Evolutionary conservation across 1,284 basidiomycete species (phyloP), one percentile per base, ranked within the genome.

Genomic region (Pseudozyma sp.): DNA sequence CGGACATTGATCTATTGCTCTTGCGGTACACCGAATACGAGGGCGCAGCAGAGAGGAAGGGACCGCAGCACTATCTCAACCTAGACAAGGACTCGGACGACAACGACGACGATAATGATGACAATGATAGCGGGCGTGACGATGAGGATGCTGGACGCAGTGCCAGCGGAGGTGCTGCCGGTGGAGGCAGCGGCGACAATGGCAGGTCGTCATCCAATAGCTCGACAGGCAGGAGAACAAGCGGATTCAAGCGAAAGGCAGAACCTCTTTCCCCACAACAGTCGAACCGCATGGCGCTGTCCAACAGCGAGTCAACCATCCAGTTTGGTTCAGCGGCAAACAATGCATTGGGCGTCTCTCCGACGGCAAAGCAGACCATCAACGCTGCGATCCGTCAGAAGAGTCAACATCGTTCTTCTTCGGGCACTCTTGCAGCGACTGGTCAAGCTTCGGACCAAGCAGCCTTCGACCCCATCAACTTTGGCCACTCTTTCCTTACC

Each of bases 11-110:
- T 42, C 54, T 77, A 16, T 61, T 79, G 6, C 65, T 82, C 5
- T 51, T 78, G 48, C 70, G 80, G 0, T 82, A 82, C 50, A 75
- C 80, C 18, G 77, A 82, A 31, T 69, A 76, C 43, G 65, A 76
- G 1, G 69, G 74, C 13, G 53, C 61, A 10, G 69, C 70, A 10
- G 74, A 76, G 50, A 49, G 59, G 16, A 76, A 76, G 47, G 74
- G 74, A 1, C 74, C 74, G 0, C 74, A 72, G 35, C 61, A 76
- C 43, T 76, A 72, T 47, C 35, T 62, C 35, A 59, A 71, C 39
- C 45, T 65, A 14, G 74, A 72, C 65, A 72, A 72, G 49, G 69
- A 71, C 35, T 68, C 65, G 31, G 70, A 69, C 21, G 74, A 69
- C 57, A 63, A 72, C 12, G 60, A 76, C 19, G 73, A 59, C 10